These are phyloP conservation scores for Gossypium gossypioides DNA, from an alignment of 441 rosid genomes.

Conservation along the genomic window DNA sequence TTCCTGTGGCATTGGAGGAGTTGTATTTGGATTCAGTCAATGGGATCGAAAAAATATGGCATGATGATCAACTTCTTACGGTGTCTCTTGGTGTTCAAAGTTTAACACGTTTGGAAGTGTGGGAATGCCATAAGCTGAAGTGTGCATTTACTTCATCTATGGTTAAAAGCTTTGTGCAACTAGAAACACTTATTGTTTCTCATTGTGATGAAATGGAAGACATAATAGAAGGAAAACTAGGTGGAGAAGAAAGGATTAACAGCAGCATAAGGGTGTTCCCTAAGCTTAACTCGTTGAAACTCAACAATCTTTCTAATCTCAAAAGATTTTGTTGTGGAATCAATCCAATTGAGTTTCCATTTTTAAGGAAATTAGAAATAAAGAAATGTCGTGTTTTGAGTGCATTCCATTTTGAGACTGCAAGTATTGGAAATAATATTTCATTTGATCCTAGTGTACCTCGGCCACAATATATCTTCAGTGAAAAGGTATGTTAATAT, in stretches of 20 bases:
- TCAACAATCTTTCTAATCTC: neutral
- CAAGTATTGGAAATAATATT: neutral
- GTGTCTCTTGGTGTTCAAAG: neutral
- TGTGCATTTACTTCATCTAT: neutral
- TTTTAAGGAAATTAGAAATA: neutral
- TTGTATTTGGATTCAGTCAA: fast-evolving
- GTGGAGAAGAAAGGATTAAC: neutral
- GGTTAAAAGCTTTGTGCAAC: constrained; percentile 4
- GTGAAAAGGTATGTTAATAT: neutral
- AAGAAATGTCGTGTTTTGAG: neutral
- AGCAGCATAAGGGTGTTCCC: neutral
- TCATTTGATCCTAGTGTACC: neutral
- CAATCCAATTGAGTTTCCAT: neutral
- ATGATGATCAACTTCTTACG: neutral
- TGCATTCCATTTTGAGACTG: neutral
- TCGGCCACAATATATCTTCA: neutral
- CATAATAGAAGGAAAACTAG: neutral
- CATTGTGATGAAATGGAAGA: neutral
- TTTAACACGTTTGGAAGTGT: neutral
- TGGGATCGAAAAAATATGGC: neutral
- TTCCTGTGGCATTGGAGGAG: neutral
- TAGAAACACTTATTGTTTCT: constrained; percentile 5
- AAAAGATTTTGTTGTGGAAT: neutral
- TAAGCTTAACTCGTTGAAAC: neutral
- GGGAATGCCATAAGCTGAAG: neutral